Conservation (phyloP, 257 asterid genomes). For the Plantago ovata region DNA sequence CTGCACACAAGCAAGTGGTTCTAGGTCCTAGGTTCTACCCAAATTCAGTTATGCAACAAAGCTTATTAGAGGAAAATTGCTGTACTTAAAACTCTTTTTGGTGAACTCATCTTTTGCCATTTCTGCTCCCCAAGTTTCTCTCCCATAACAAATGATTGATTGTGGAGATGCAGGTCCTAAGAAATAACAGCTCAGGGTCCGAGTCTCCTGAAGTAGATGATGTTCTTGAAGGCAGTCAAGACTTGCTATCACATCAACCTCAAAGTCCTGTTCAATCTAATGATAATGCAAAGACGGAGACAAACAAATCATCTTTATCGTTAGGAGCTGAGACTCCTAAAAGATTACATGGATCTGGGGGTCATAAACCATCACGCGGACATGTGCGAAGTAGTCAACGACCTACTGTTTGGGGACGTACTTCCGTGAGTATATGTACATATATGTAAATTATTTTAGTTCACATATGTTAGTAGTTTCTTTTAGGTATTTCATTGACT, state of each 20-base stretch:
- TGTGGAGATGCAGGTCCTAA: conserved; percentile 45
- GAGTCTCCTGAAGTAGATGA: conserved; percentile 36
- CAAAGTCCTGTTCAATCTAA: conserved; percentile 26
- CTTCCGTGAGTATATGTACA: conserved; percentile 55
- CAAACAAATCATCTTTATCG: conserved; percentile 28
- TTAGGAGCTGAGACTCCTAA: conserved; percentile 32
- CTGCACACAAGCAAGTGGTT: background rate
- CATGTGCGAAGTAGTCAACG: conserved; percentile 36
- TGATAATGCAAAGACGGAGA: conserved; percentile 30
- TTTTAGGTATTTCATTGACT: conserved; percentile 5
- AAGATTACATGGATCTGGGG: conserved; percentile 36
- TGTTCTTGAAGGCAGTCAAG: conserved; percentile 29
- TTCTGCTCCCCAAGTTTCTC: conserved; percentile 7
- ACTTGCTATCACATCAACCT: conserved; percentile 28
- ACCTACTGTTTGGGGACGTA: conserved; percentile 68
- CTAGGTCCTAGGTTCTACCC: background rate
- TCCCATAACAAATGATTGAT: conserved; percentile 16
- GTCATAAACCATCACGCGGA: conserved; percentile 30
- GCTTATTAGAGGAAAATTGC: background rate
- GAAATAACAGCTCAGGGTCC: conserved; percentile 36
- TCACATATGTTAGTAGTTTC: conserved; percentile 6
- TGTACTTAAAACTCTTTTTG: conserved; percentile 1
- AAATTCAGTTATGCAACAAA: background rate
- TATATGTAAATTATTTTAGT: conserved; percentile 1
- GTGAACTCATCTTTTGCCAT: background rate